Evolutionary conservation across 2,329 filamentous ascomycete genomes (phyloP).

Genomic region (Trichoderma atrobrunneum): DNA sequence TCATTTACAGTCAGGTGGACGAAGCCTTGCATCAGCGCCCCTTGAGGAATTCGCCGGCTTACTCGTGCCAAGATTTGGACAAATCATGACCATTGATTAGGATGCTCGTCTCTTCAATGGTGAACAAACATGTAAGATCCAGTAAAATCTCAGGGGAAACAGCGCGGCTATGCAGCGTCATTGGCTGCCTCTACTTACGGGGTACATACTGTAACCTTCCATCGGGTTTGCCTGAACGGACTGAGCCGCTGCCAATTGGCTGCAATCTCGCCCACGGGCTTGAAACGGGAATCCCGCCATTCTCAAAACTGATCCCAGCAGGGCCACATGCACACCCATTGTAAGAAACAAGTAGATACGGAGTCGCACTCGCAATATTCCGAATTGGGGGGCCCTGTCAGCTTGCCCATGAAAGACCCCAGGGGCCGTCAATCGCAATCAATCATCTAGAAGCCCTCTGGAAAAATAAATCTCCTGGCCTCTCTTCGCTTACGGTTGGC

Average conservation of each 20-base stretch:
- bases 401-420: neutral
- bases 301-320: neutral
- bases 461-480: neutral
- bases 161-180: neutral
- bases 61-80: neutral
- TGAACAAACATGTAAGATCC: neutral
- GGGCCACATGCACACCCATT: neutral
- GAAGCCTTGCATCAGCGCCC: neutral
- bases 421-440: neutral
- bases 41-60: neutral
- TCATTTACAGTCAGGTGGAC: neutral
- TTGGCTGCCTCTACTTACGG: neutral
- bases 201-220: neutral
- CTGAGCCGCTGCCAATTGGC: neutral
- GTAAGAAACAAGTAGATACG: neutral
- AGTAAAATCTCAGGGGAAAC: neutral
- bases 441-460: slow-evolving; percentile 6
- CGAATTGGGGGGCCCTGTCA: neutral
- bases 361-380: neutral
- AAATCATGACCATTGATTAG: neutral
- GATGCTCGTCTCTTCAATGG: neutral
- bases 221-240: too few species aligned
- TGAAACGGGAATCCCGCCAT: neutral
- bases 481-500: neutral
- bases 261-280: neutral